phyloP scores from a whole-genome alignment of 2,329 filamentous ascomycete genomes.

The Boeremia exigua region DNA sequence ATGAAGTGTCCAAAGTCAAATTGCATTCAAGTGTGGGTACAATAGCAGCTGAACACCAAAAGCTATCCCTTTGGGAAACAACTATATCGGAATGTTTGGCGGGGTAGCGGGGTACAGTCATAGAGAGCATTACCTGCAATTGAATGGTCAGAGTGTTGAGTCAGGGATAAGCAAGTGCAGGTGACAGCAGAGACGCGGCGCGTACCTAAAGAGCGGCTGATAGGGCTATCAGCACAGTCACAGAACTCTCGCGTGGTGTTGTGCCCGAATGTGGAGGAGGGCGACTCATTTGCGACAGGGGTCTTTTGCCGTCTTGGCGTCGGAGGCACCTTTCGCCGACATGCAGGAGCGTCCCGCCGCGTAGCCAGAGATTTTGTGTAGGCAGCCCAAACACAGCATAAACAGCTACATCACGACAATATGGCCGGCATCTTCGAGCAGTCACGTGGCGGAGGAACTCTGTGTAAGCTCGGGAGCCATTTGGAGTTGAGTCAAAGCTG shows the following conservation, averaged over 20 bases:
- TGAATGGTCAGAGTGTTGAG: slow-evolving; percentile 28
- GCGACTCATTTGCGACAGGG: slow-evolving; percentile 36
- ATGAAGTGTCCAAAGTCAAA: neutral
- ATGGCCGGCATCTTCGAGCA: slow-evolving; percentile 98
- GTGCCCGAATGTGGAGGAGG: slow-evolving; percentile 33
- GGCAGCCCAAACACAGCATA: slow-evolving; percentile 39
- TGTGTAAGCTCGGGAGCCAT: slow-evolving; percentile 65
- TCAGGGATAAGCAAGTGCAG: neutral
- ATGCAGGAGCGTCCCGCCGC: slow-evolving; percentile 27
- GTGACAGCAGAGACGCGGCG: slow-evolving; percentile 4
- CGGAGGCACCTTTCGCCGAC: slow-evolving; percentile 35
- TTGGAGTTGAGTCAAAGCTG: slow-evolving; percentile 22
- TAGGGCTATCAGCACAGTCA: slow-evolving; percentile 24
- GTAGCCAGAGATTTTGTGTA: slow-evolving; percentile 33
- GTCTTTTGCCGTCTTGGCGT: slow-evolving; percentile 1
- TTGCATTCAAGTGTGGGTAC: slow-evolving; percentile 9
- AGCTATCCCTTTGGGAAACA: slow-evolving; percentile 17
- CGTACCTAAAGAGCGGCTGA: slow-evolving; percentile 14
- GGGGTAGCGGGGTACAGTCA: slow-evolving; percentile 42
- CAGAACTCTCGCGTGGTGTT: slow-evolving; percentile 31
- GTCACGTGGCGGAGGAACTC: slow-evolving; percentile 86
- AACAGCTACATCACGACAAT: slow-evolving; percentile 40
- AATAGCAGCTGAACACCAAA: slow-evolving; percentile 12
- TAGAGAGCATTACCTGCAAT: slow-evolving; percentile 26
- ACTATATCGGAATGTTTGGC: slow-evolving; percentile 28